A percentile compares a stretch with the other conserved stretches of the same genome.
Conservation (phyloP, 495 filamentous ascomycete species). For the Xylaria venustula region DNA sequence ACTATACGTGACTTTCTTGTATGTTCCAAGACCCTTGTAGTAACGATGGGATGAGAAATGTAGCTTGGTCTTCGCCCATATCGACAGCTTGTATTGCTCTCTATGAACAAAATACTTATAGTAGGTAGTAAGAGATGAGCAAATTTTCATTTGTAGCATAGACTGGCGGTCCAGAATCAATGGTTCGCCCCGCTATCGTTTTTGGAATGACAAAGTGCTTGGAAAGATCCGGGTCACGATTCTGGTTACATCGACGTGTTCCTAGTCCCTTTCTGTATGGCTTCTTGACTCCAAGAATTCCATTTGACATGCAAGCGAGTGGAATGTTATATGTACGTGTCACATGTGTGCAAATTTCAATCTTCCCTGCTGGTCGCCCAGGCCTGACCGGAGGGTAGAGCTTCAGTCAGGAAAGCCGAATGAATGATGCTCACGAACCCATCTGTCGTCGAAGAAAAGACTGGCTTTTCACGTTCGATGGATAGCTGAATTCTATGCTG, state of each 20-base stretch:
- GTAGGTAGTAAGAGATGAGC: constrained; percentile 1
- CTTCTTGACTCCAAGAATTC: constrained; percentile 3
- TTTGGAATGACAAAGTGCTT: neutral
- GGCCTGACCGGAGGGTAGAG: neutral
- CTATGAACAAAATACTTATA: neutral
- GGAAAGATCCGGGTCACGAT: constrained; percentile 1
- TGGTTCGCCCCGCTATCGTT: constrained; percentile 6
- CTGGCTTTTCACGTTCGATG: neutral
- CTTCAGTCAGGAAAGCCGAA: neutral
- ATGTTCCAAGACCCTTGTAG: no score
- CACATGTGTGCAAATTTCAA: neutral
- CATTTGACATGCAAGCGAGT: constrained; percentile 1
- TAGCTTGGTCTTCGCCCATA: neutral
- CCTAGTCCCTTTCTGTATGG: neutral
- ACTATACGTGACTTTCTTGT: no score
- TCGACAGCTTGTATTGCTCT: neutral
- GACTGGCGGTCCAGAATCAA: neutral
- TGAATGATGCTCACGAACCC: neutral
- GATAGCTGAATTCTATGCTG: neutral
- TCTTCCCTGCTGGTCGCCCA: neutral
- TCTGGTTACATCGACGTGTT: constrained; percentile 1
- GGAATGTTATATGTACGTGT: neutral
- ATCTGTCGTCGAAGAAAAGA: neutral
- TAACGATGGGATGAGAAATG: no score
- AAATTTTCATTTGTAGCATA: constrained; percentile 9